These are phyloP conservation scores for Clavispora vitiphila DNA, from an alignment of 805 yeast species.

Conservation along the genomic window DNA sequence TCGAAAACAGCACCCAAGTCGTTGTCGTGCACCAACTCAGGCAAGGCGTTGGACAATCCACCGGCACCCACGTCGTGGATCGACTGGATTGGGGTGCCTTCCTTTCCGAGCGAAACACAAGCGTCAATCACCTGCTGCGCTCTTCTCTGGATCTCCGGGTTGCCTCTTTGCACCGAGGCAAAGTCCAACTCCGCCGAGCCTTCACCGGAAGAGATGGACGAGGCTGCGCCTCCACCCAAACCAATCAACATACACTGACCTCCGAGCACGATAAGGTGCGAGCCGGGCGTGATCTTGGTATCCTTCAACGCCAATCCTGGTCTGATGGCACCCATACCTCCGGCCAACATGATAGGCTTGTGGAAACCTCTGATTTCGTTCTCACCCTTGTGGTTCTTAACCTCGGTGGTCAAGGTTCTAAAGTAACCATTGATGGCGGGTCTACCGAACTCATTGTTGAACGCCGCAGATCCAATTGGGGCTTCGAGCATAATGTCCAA, in stretches of 20 bases:
- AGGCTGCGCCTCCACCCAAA: conserved; percentile 99
- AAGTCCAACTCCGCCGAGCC: conserved; percentile 95
- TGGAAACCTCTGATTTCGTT: conserved; percentile 91
- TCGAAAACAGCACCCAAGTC: conserved; percentile 92
- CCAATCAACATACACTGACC: conserved; percentile 98
- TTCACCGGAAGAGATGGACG: conserved; percentile 93
- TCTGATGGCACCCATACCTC: conserved; percentile 96
- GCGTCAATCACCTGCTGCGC: conserved; percentile 97
- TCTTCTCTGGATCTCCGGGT: conserved; percentile 98
- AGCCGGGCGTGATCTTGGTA: conserved; percentile 84
- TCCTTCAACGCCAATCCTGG: conserved; percentile 89
- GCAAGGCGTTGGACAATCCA: conserved; percentile 94
- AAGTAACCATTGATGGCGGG: conserved; percentile 96
- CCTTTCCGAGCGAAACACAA: conserved; percentile 75
- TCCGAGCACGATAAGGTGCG: conserved; percentile 88
- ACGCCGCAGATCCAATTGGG: conserved; percentile 96
- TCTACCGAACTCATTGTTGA: conserved; percentile 97
- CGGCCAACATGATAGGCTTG: conserved; percentile 98
- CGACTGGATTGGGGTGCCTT: conserved; percentile 74
- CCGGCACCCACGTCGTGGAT: conserved; percentile 99
- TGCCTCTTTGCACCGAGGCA: conserved; percentile 98
- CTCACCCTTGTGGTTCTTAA: conserved; percentile 55
- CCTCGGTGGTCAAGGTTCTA: conserved; percentile 85
- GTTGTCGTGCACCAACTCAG: conserved; percentile 96
- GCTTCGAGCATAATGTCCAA: conserved; percentile 95